A percentile compares a stretch with the other conserved stretches of the same genome.
Evolutionary conservation across 495 filamentous ascomycete species (phyloP).

Genomic region (Rostrohypoxylon terebratum): DNA sequence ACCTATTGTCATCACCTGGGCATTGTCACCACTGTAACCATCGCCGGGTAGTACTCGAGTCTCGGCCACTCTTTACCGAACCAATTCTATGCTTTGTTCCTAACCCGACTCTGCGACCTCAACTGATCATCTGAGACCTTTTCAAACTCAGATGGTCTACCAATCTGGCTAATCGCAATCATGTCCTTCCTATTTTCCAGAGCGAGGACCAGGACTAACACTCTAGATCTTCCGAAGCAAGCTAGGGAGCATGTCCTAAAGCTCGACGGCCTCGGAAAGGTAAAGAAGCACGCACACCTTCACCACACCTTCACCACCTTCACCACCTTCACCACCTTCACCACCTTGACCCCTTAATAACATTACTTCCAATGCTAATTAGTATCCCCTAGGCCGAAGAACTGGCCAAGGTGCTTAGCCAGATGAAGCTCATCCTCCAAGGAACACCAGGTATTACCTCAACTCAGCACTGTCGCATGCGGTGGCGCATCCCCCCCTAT

Average conservation of each 20-base stretch:
- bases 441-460: slow-evolving; percentile 76
- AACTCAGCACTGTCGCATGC: slow-evolving; percentile 1
- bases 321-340: too few species aligned
- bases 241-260: slow-evolving; percentile 66
- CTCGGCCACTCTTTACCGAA: slow-evolving; percentile 13
- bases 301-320: too few species aligned
- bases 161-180: slow-evolving; percentile 34
- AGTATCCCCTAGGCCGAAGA: slow-evolving; percentile 68
- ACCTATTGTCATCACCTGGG: too few species aligned
- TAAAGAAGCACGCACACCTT: slow-evolving; percentile 62
- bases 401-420: slow-evolving; percentile 77
- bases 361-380: slow-evolving; percentile 1
- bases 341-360: background rate
- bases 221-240: slow-evolving; percentile 62
- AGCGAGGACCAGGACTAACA: slow-evolving; percentile 69
- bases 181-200: slow-evolving; percentile 96
- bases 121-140: background rate
- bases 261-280: slow-evolving; percentile 64
- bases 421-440: slow-evolving; percentile 87
- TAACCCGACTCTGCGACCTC: slow-evolving; percentile 13
- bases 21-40: too few species aligned
- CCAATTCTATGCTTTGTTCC: slow-evolving; percentile 11
- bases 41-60: background rate
- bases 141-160: slow-evolving; percentile 21
- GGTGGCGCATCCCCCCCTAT: slow-evolving; percentile 16